Conservation (phyloP, 2,329 filamentous ascomycete species). For the Fusarium buharicum region DNA sequence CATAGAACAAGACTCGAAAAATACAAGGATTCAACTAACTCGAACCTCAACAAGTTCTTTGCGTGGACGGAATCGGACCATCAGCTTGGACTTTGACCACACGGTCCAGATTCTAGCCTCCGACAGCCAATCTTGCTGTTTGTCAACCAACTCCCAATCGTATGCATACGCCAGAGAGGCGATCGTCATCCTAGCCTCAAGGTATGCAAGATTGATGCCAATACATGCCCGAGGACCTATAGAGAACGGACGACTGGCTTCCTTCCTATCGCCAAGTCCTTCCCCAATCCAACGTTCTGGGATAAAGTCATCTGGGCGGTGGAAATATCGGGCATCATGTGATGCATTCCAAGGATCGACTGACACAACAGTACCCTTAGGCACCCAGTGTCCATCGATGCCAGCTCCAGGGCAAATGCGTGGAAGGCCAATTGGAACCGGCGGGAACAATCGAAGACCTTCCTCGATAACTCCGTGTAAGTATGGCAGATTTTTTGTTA, state of each 20-base stretch:
- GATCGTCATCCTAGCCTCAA: not conserved
- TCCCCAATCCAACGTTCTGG: constrained; percentile 18
- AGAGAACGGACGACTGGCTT: constrained; percentile 12
- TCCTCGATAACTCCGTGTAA: constrained; percentile 25
- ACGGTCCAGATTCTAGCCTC: not conserved
- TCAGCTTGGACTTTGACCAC: not conserved
- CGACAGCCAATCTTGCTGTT: not conserved
- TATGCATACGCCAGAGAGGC: constrained; percentile 6
- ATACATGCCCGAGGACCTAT: constrained; percentile 9
- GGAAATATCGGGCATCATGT: constrained; percentile 16
- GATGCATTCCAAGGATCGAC: constrained; percentile 3
- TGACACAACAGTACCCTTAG: constrained; percentile 17
- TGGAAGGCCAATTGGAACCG: constrained; percentile 8
- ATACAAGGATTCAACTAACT: not conserved
- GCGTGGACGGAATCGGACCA: not conserved
- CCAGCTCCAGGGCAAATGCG: constrained; percentile 13
- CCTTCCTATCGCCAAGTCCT: constrained; percentile 5
- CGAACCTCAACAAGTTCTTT: not conserved
- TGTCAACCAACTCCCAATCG: constrained; percentile 11
- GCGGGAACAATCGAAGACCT: constrained; percentile 22
- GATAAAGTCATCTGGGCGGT: constrained; percentile 1
- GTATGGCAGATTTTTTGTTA: constrained; percentile 15
- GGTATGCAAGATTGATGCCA: constrained; percentile 16
- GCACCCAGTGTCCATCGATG: constrained; percentile 20
- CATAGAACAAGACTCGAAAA: not conserved